Evolutionary conservation across 2,329 filamentous ascomycete genomes (phyloP), one percentile per base, ranked within the genome.

Genomic region (Diatrype stigma): DNA sequence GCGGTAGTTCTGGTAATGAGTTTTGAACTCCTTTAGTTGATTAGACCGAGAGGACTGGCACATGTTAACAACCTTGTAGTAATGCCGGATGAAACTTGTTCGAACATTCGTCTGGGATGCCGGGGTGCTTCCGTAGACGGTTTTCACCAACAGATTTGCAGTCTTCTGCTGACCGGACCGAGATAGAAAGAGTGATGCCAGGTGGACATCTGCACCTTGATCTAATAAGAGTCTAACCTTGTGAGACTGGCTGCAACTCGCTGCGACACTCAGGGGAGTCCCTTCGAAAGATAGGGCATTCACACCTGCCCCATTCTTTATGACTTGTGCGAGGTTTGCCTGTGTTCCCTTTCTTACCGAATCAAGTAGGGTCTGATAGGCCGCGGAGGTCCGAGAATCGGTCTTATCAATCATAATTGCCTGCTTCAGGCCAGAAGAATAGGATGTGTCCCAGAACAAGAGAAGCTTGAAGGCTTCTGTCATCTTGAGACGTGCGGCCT

Each of bases 181-280:
- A 17, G 35, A 42, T 19, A 53, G 51, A 30, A 28, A 50, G 16
- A 53, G 38, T 2, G 37, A 32, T 12, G 51, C 48, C 14, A 53
- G 7, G 35, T 53, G 47, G 6, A 45, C 37, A 19, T 50, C 42
- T 23, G 51, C 51, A 2, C 51, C 51, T 21, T 45, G 47, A 40
- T 50, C 37, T 14, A 53, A 38, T 17, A 53, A 34, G 17, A 44
- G 8, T 26, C 32, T 50, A 17, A 53, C 40, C n/a, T 30, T 46
- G 16, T 53, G 44, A 5, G 19, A 17, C 23, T 50, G 38, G 10
- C 45, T 48, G 11, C 14, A 28, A n/a, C 45, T 23, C 6, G 47
- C 44, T 7, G 51, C 51, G 3, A 28, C 28, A 30, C 47, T 45
- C 14, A 53, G 47, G 2, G 51, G 42, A 2, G 51, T 50, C 3